Evolutionary conservation across 2,329 filamentous ascomycete genomes (phyloP).

Genomic region (Talaromyces piceae): DNA sequence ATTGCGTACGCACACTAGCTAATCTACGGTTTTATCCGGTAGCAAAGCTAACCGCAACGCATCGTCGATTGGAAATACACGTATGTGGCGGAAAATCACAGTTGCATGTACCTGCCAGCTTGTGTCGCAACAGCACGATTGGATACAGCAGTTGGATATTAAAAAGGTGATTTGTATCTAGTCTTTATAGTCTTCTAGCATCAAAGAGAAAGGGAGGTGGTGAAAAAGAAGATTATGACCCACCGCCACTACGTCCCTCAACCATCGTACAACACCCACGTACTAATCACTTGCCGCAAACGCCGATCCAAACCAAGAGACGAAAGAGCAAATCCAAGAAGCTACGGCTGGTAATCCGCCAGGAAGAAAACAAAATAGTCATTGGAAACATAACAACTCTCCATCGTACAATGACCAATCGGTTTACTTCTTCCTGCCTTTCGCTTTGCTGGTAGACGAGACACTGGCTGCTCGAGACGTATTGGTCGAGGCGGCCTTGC

Average conservation of each 20-base stretch:
- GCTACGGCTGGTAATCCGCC: neutral
- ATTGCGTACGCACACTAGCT: neutral
- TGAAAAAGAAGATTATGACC: neutral
- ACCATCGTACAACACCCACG: neutral
- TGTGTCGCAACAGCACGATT: too few relatives aligned
- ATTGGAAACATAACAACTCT: neutral
- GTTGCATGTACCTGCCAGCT: too few relatives aligned
- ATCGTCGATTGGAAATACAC: too few relatives aligned
- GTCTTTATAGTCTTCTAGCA: neutral
- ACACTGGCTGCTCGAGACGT: slow-evolving; percentile 86
- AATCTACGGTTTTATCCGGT: neutral
- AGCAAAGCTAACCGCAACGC: too few relatives aligned
- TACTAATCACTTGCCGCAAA: slow-evolving; percentile 1
- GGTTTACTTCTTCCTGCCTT: slow-evolving; percentile 42
- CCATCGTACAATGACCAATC: neutral
- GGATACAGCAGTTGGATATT: too few relatives aligned
- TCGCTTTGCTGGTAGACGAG: slow-evolving; percentile 53
- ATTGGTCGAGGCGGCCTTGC: slow-evolving; percentile 66
- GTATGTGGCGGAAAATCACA: too few relatives aligned
- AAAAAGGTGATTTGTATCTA: too few relatives aligned
- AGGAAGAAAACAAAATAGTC: neutral
- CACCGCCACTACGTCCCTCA: neutral
- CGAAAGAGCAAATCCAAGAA: neutral
- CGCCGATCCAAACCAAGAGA: slow-evolving; percentile 5
- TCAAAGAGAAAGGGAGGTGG: neutral